Base-by-base conservation (phyloP, 805 yeast genomes). In the Suhomyces pyralidae region DNA sequence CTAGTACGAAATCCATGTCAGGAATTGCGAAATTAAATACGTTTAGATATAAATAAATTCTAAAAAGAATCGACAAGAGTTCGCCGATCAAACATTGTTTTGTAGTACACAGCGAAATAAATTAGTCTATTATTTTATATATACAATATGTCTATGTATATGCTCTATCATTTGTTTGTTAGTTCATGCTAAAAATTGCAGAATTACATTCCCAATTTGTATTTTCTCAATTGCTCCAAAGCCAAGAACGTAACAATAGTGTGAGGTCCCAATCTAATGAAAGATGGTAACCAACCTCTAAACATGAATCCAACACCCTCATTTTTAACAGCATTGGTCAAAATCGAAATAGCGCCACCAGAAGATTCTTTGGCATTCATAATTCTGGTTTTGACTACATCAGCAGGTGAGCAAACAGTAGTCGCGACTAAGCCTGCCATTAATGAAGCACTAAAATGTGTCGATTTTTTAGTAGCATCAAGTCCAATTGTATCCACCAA, bases 381-480 rank as follows among this genome's bases (percentile, higher is more conserved):
- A 53, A 90, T 87, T 63, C 96, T 77, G 2, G 97, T 90, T 68
- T 90, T 90, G 47, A 90, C 84, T 3, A 90, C 97, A 68, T 90
- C 97, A 8, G 92, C 96, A 1, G 97, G 97, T 1, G 96, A 88
- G 66, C 96, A 90, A 17, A 90, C 87, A 0, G 97, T 90, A 0
- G 97, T 90, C 6, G 97, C 97, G 5, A 90, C 90, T 34, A 90
- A 71, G 15, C 96, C 96, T 1, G 97, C 96, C 56, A 86, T 63
- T 55, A 90, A 73, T 3, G 93, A 85, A 0, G 96, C 89, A 32
- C 84, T 66, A 63, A 90, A 89, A 67, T 90, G 96, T 2, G 96
- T 89, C 0, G 83, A 61, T 57, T 83, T 81, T 50, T 84, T 79
- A 17, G 79, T 69, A 42, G 88, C 82, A 62, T 86, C 84, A 69